A percentile compares a stretch with the other conserved stretches of the same genome.
These are phyloP conservation scores for Talaromyces liani DNA, from an alignment of 495 filamentous ascomycete genomes.

Conservation along the genomic window DNA sequence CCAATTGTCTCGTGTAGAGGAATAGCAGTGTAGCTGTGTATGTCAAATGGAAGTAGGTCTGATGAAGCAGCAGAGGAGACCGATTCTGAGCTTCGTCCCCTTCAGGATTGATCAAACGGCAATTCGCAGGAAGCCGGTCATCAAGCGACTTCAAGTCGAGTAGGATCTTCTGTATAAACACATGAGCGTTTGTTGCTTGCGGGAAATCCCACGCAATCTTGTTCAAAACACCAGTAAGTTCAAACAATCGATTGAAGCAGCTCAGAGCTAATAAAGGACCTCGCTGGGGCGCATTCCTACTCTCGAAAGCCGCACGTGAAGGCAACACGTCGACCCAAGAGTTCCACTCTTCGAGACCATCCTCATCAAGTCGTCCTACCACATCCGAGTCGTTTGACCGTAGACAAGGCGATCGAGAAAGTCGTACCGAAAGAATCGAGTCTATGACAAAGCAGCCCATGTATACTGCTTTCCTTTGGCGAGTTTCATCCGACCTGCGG, in stretches of 20 bases:
- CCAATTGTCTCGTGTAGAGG: conserved; percentile 30
- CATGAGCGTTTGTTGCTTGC: conserved; percentile 23
- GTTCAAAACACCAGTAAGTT: conserved; percentile 41
- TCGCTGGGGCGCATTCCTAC: conserved; percentile 32
- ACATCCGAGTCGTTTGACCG: conserved; percentile 35
- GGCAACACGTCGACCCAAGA: conserved; percentile 53
- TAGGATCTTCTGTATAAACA: conserved; percentile 34
- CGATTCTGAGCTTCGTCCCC: conserved; percentile 36
- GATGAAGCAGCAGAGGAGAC: conserved; percentile 40
- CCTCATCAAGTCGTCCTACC: conserved; percentile 46
- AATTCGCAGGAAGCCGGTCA: conserved; percentile 31
- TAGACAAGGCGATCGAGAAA: conserved; percentile 47
- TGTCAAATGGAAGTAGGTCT: conserved; percentile 39
- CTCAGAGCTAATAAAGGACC: conserved; percentile 51
- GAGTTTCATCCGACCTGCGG: conserved; percentile 30
- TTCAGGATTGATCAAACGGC: conserved; percentile 34
- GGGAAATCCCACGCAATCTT: conserved; percentile 30
- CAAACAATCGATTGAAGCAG: conserved; percentile 52
- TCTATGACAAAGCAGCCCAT: conserved; percentile 62
- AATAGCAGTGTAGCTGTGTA: conserved; percentile 39
- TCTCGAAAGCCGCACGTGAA: conserved; percentile 22
- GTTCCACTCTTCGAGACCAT: conserved; percentile 67
- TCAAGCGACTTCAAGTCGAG: conserved; percentile 35
- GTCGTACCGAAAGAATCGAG: conserved; percentile 51
- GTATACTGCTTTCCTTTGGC: conserved; percentile 43